Conservation (phyloP, 148 eudicot species). For the Nyssa sinensis region DNA sequence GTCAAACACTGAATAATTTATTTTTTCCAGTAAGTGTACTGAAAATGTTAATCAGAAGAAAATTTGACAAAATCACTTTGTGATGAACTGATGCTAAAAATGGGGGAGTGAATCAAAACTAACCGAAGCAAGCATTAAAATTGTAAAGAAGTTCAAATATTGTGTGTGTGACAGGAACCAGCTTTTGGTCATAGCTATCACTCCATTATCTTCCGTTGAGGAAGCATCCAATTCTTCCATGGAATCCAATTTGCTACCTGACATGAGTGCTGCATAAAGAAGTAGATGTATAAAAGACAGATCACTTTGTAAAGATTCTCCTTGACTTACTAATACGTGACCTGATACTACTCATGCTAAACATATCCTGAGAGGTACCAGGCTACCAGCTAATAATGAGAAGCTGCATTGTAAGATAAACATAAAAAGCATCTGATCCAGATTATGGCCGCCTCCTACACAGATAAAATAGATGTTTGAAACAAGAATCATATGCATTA, state of each 20-base stretch:
- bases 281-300: slow-evolving; percentile 3
- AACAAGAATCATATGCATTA: background rate
- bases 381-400: background rate
- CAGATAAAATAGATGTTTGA: background rate
- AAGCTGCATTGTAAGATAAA: background rate
- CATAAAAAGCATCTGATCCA: slow-evolving; percentile 1
- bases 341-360: background rate
- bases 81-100: background rate
- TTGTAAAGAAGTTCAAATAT: slow-evolving; percentile 80
- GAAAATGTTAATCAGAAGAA: background rate
- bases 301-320: background rate
- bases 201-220: slow-evolving; percentile 53
- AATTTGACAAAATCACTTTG: background rate
- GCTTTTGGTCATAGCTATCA: slow-evolving; percentile 44
- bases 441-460: background rate
- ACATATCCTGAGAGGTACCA: background rate
- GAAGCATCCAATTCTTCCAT: slow-evolving; percentile 63
- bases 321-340: background rate
- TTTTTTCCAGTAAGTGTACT: no score
- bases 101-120: slow-evolving; percentile 31
- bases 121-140: slow-evolving; percentile 94
- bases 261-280: slow-evolving; percentile 60
- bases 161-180: slow-evolving; percentile 91
- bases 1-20: no score
- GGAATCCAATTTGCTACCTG: slow-evolving; percentile 57